Evolutionary conservation across 208 protist genomes (phyloP), one percentile per base, ranked within the genome.

Genomic region (Acanthamoeba divionensis): DNA sequence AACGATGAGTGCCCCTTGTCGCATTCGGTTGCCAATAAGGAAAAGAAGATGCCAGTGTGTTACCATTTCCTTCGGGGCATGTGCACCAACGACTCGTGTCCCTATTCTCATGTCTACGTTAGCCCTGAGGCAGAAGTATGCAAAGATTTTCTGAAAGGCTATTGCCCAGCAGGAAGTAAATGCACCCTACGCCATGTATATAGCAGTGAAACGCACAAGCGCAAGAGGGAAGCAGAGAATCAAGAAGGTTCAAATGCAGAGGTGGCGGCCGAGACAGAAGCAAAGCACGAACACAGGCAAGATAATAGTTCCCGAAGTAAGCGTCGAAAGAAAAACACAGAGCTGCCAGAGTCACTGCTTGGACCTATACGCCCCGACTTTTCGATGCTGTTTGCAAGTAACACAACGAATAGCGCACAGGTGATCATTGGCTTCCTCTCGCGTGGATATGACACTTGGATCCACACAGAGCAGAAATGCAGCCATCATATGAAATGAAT

Each of bases 31-130:
- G 79, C 55, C 26, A 36, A 47, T 9, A 69, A 85, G 57, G 3
- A 18, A 1, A 47, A 90, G 45, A 47, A 67, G 55, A 91, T 91
- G 89, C 89, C 89, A n/a, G 47, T 91, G 26, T 91, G 89, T 24
- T 86, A 91, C 48, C 24, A 67, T 10, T 91, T 45, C 2, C 21
- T 91, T 0, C 44, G n/a, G 12, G 75, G 89, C 12, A 47, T 33
- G 12, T 91, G 89, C 26, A 89, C 29, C 15, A 73, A 73, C 13
- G 69, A 73, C 24, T 52, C 67, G 5, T 91, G 89, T 47, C 89
- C 89, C 10, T 91, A 89, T 47, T 29, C 87, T 10, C 89, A 91
- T 52, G 89, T 89, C 5, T 47, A 89, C 24, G 33, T 91, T 7
- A 75, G 54, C 10, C 65, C 54, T 44, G 47, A 91, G 54, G 77